phyloP scores from a whole-genome alignment of 1,284 basidiomycete genomes.

The Wolfiporia cocos region DNA sequence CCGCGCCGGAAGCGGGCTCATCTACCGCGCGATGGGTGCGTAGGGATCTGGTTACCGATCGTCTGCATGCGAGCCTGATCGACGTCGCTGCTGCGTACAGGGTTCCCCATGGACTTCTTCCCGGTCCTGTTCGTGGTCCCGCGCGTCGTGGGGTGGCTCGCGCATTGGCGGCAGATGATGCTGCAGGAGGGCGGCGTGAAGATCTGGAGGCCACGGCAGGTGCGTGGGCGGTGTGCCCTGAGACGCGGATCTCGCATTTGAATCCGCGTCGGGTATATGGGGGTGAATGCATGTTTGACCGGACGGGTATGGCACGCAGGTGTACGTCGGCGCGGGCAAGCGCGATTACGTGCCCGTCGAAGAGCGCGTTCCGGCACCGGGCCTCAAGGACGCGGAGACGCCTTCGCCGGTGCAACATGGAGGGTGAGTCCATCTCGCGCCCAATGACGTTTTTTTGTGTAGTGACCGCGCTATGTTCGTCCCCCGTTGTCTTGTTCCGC shows the following conservation, averaged over 20 bases:
- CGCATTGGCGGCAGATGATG: slow-evolving; percentile 92
- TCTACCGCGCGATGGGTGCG: slow-evolving; percentile 84
- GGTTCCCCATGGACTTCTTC: slow-evolving; percentile 88
- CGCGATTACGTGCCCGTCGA: slow-evolving; percentile 69
- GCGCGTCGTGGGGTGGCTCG: slow-evolving; percentile 84
- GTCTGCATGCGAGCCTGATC: too few species aligned
- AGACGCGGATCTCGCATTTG: slow-evolving; percentile 5
- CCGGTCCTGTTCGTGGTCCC: slow-evolving; percentile 87
- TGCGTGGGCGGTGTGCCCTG: slow-evolving; percentile 25
- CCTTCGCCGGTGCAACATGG: slow-evolving; percentile 69
- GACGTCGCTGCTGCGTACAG: slow-evolving; percentile 28
- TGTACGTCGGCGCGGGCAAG: slow-evolving; percentile 70
- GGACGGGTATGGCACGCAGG: slow-evolving; percentile 31
- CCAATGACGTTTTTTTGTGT: background rate
- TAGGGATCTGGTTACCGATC: too few species aligned
- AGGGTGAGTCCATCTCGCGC: slow-evolving; percentile 47
- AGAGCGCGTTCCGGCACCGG: slow-evolving; percentile 49
- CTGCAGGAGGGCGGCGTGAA: slow-evolving; percentile 81
- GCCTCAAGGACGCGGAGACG: slow-evolving; percentile 43
- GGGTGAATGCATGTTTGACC: slow-evolving; percentile 2
- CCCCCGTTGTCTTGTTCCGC: too few species aligned
- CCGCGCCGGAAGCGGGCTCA: slow-evolving; percentile 57
- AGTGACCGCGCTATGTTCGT: too few species aligned
- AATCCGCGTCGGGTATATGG: too few species aligned
- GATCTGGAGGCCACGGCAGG: slow-evolving; percentile 86